A percentile compares a stretch with the other conserved stretches of the same genome.
phyloP scores from a whole-genome alignment of 768 basidiomycete species.

The Suillus hirtellus region DNA sequence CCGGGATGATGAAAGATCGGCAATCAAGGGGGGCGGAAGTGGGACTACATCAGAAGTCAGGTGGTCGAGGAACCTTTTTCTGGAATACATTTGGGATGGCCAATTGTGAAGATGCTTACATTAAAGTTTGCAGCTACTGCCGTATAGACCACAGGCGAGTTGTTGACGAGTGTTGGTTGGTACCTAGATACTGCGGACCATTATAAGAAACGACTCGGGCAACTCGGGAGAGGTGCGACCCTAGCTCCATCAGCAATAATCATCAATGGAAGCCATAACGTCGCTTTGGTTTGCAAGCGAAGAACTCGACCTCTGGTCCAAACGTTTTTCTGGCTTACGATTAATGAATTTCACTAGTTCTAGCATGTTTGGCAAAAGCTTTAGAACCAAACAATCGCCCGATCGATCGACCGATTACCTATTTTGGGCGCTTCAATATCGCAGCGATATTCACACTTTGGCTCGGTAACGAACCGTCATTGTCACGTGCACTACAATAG shows the following conservation, averaged over 20 bases:
- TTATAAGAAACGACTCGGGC: not conserved
- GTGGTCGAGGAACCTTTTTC: constrained; percentile 74
- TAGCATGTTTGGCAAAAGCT: constrained; percentile 12
- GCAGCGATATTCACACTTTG: not conserved
- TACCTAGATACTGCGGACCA: not conserved
- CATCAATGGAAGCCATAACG: not conserved
- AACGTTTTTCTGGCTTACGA: not conserved
- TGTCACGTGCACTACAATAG: no score
- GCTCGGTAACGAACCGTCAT: not conserved
- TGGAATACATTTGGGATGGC: constrained; percentile 75
- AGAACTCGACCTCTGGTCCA: not conserved
- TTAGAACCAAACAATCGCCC: constrained; percentile 13
- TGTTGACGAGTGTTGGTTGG: not conserved
- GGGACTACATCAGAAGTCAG: constrained; percentile 60
- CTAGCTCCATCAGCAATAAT: not conserved
- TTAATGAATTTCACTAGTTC: constrained; percentile 6
- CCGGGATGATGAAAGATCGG: constrained; percentile 62
- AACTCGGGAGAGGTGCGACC: not conserved
- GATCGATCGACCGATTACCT: constrained; percentile 1
- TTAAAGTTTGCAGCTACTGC: not conserved
- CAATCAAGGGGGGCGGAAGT: constrained; percentile 39
- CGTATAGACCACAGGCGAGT: not conserved
- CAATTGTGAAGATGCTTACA: constrained; percentile 32
- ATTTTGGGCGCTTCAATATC: not conserved
- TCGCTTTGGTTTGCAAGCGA: not conserved